Evolutionary conservation across 495 filamentous ascomycete species (phyloP), one percentile per base, ranked within the genome.

Genomic region (Aspergillus indologenus): DNA sequence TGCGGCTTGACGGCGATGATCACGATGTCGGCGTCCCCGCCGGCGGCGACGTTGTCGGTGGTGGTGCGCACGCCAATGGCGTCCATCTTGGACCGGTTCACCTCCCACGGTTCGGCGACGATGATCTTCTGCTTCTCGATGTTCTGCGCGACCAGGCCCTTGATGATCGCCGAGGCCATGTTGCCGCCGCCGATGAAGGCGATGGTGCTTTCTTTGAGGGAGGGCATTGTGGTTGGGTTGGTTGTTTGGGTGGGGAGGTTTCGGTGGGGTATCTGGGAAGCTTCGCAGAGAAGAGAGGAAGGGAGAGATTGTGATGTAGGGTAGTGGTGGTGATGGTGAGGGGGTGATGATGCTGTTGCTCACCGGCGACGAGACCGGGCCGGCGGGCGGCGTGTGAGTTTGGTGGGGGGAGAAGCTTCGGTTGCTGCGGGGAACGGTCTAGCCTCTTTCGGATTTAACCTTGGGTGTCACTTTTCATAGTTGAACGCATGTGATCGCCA

Each of bases 1-100:
- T 90, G 73, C 46, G 81, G 85, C 68, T 90, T 85, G n/a, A 82
- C 84, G 57, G 89, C 87, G 57, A 90, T 87, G 65, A 87, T 87
- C 59, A 86, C 87, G 68, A 96, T 89, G 68, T 96, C 87, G 85
- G 92, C 96, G 24, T 94, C 89, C 78, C 91, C 91, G n/a, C 90
- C 91, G 0, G 91, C 85, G 67, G 92, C 89, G 62, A 95, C 87
- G 60, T 86, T 96, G 62, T 91, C 92, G 0, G 96, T 76, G 0
- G 92, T 90, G 17, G 85, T 86, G 20, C 86, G 89, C 19, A 96
- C 83, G 7, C 93, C 93, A 57, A 92, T 91, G 0, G 85, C 90
- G n/a, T 89, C 91, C 67, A 91, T 86, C 68, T 97, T 98, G 31
- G 90, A 90, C 64, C 90, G 81, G 61, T 84, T 82, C 20, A 96